Percentiles rank a stretch among this genome's conserved stretches.
Evolutionary conservation across 495 filamentous ascomycete species (phyloP).

Genomic region (Hypoxylon fuscum): DNA sequence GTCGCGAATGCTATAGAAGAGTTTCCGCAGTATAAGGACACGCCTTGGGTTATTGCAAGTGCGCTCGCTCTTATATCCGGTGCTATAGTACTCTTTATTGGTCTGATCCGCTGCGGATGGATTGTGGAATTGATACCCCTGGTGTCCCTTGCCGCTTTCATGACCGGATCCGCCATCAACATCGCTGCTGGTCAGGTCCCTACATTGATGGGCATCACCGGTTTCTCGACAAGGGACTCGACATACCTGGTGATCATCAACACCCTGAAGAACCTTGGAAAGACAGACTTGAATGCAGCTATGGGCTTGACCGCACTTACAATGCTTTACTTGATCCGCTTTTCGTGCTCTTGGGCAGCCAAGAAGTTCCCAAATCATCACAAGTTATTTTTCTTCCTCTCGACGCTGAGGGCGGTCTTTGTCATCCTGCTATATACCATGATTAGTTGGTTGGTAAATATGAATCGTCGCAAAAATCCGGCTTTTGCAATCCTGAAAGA

Average conservation of each 20-base stretch:
- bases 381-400: constrained; percentile 86
- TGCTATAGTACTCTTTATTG: constrained; percentile 81
- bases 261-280: constrained; percentile 77
- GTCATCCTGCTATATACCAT: constrained; percentile 93
- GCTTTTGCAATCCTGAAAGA: constrained; percentile 73
- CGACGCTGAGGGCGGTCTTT: constrained; percentile 89
- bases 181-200: constrained; percentile 91
- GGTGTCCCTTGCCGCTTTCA: constrained; percentile 92
- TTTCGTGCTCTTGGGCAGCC: constrained; percentile 69
- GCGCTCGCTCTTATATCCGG: constrained; percentile 83
- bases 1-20: constrained; percentile 65
- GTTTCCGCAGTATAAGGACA: constrained; percentile 61
- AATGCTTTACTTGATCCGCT: constrained; percentile 85
- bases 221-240: constrained; percentile 76
- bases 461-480: constrained; percentile 57
- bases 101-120: constrained; percentile 82
- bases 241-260: constrained; percentile 91
- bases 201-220: constrained; percentile 82
- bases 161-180: constrained; percentile 95
- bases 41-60: constrained; percentile 71
- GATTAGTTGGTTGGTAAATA: constrained; percentile 87
- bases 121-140: constrained; percentile 97
- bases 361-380: constrained; percentile 73
- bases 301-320: constrained; percentile 86
- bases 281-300: constrained; percentile 78